Evolutionary conservation across 106 monocot species (phyloP), one percentile per base, ranked within the genome.

Genomic region (Gastrodia elata): DNA sequence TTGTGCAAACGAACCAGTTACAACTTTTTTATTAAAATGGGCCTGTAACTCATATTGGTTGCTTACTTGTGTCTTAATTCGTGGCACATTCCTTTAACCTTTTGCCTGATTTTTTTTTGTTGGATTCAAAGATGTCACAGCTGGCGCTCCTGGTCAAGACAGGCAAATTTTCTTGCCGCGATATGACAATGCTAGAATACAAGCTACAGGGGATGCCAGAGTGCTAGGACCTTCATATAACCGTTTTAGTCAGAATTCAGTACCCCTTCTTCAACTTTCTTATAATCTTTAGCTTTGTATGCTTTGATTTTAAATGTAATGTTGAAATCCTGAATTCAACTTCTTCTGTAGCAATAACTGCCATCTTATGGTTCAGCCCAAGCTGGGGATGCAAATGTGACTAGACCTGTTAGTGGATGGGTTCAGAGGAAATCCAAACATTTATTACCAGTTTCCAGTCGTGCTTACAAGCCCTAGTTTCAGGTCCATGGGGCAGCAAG

Each of bases 291-390:
- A 2, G 27, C 32, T 32, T 32, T 32, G 26, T 22, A 11, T 30
- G 11, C 28, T 2, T 32, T 59, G 11, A 22, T 61, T 61, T 58
- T 61, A 0, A 61, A 30, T 61, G 18, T 0, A 61, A 30, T 61
- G 18, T 61, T 30, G 61, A 61, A 9, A 28, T 26, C 4, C 26
- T 32, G 32, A 61, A 11, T 30, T 24, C 61, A 61, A 61, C 61
- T 61, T 61, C 30, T 67, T 61, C 30, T 67, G 67, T 37, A 67
- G 67, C 67, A 67, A 67, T 37, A 34, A n/a, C 37, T 67, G 15
- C n/a, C 67, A 16, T 67, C 67, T 67, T 67, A 67, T 67, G 67
- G 67, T 38, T 67, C 67, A 36, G 67, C 36, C 2, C 67, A 35
- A 67, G 67, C 36, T 67, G 67, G 67, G 14, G 27, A 67, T 67